Evolutionary conservation across 176 grass and related monocot genomes (phyloP), one percentile per base, ranked within the genome.

Genomic region (Rhynchospora breviuscula): DNA sequence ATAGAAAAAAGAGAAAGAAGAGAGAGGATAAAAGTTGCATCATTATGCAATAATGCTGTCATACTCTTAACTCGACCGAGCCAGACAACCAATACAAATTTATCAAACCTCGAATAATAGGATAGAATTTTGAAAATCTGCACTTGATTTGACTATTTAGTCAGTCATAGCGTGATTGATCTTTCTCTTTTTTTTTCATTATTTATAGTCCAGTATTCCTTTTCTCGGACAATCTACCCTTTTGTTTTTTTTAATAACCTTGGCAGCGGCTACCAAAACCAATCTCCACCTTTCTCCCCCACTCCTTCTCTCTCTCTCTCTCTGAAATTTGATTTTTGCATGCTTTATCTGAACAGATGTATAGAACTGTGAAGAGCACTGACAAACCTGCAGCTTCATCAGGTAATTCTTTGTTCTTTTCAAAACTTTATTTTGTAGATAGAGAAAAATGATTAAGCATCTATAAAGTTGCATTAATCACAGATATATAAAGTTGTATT

Each of bases 331-430:
- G 64, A 77, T 84, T 85, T 85, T 89, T 64, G 78, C 68, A 53
- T 87, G 59, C 58, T 84, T 84, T 85, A 67, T 63, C 85, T 77
- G 79, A 81, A 40, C 86, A 94, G 90, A 93, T 94, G 92, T 93
- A 98, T 91, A 87, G 95, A 64, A 98, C 95, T 84, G 87, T 98
- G 68, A 98, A 98, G 92, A 92, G 88, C 84, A 99, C 93, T 82
- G 88, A 99, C 85, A 99, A 99, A 87, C 93, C 96, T 87, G 85
- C 89, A 2, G 85, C 85, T 17, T 94, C 92, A 78, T 90, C 93
- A 89, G 91, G 91, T 95, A 93, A 90, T 86, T 68, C 59, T 47
- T 82, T 82, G 79, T 68, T 82, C 78, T 53, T 83, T 81, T 64
- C 57, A 31, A 60, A 62, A 6, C 35, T 59, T n/a, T 45, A 44